Base-by-base conservation (phyloP, 306 rosid species). In the Adenanthera pavonina region DNA sequence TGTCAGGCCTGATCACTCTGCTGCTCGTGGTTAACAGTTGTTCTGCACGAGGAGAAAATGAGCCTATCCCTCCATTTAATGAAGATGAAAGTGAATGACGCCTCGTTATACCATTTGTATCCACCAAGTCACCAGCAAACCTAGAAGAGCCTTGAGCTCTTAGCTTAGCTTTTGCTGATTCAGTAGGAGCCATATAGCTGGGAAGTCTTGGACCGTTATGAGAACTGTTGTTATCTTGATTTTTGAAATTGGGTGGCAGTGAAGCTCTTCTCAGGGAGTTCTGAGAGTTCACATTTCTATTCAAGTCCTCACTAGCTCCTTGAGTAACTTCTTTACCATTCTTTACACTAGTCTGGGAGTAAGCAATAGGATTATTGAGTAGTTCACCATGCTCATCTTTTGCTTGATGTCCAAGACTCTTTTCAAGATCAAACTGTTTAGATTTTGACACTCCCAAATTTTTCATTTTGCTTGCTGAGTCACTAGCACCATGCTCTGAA, bases 101-200 rank as follows among this genome's bases (percentile, higher is more conserved):
- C 88, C 92, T 83, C 62, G 79, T 49, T 14, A 79, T 12, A 71
- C 75, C 78, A 75, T 62, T 84, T 74, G 83, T 85, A 36, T 86
- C 94, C 0, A 65, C 2, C 52, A 82, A 72, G 76, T 83, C 90
- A 64, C 84, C 52, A 36, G 81, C 88, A 76, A 80, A 60, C 80
- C 85, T 79, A 0, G 85, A 84, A 41, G 87, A 87, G 62, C 88
- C 87, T 78, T 78, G 89, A 65, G 54, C 90, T 81, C 87, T 85
- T 40, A 90, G 92, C 83, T 76, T 90, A 74, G 89, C 94, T 72
- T 90, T 90, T 25, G 86, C 92, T 25, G 94, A 90, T 84, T 90
- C 88, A 74, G 94, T 90, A 25, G 94, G 85, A 43, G 80, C 85
- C 94, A 90, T 90, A 80, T 90, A 90, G 86, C 90, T 88, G 5